Evolutionary conservation across 2,329 filamentous ascomycete genomes (phyloP), one percentile per base, ranked within the genome.

Genomic region (Byssochlamys sp.): DNA sequence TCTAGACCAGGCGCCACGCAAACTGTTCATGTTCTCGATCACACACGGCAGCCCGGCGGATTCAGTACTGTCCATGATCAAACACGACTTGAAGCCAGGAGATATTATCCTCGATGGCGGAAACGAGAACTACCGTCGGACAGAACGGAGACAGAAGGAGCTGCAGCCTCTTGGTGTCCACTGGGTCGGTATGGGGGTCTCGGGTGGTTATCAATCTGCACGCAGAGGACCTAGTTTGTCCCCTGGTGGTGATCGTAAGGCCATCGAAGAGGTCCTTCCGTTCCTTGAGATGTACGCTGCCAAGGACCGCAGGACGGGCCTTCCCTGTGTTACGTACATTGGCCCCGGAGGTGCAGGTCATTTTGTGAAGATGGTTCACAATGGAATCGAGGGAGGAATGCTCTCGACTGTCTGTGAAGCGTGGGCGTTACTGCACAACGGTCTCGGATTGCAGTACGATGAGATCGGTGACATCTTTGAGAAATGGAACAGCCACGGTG

Each of bases 361-460:
- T 68, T 89, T 85, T 65, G 84, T 88, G 48, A 89, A 90, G 74
- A 89, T 89, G 85, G 79, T 88, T 3, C 86, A 89, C 67, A 88
- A 89, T 61, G 86, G 85, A 1, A 88, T 89, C 59, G 86, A 89
- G 66, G 84, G 88, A 60, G 86, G 84, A 1, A 87, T 89, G 82
- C 81, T 89, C 74, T 81, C 73, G 55, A 77, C 80, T 0, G 77
- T 88, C 4, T 81, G 80, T 12, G 86, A 89, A 67, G 81, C 82
- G 2, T 89, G 84, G 84, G 77, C 77, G 0, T 77, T 88, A 31
- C 82, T 89, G 74, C 76, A 78, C 35, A 76, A 77, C 50, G 79
- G 82, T 1, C 72, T 88, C 26, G 80, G 78, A 0, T 80, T 88
- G 74, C 69, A 67, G 4, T 79, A 85, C 57, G 80, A 86, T 7